These are phyloP conservation scores for Xylaria flabelliformis DNA, from an alignment of 495 filamentous ascomycete species.

Conservation along the genomic window DNA sequence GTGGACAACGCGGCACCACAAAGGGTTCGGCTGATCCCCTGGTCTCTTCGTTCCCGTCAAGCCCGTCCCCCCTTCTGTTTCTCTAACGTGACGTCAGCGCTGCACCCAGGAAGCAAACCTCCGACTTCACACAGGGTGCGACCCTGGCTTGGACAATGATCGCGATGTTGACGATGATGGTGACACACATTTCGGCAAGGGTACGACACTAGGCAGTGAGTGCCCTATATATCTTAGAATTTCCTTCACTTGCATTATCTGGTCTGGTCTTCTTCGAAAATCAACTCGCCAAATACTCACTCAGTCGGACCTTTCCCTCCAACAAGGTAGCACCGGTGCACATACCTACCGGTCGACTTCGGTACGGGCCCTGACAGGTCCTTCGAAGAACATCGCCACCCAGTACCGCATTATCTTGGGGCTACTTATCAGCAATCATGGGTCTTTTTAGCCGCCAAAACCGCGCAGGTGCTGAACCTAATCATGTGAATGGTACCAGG, in stretches of 20 bases:
- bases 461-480: conserved; percentile 17
- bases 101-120: background rate
- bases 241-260: background rate
- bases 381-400: background rate
- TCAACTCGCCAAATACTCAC: background rate
- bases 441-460: conserved; percentile 38
- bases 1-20: conserved; percentile 3
- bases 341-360: conserved; percentile 1
- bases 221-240: conserved; percentile 1
- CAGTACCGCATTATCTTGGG: background rate
- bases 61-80: background rate
- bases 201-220: background rate
- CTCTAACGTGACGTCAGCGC: conserved; percentile 6
- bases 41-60: background rate
- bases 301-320: background rate
- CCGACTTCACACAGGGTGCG: background rate
- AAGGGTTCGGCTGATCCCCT: background rate
- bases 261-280: too few relatives aligned
- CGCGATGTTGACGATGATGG: background rate
- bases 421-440: conserved; percentile 28
- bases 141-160: background rate
- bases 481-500: conserved; percentile 23
- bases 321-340: background rate
- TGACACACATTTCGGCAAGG: background rate
- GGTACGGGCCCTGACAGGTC: background rate